Percentiles rank a stretch among this genome's conserved stretches.
phyloP scores from a whole-genome alignment of 2,329 filamentous ascomycete genomes.

The Metarhizium anisopliae region DNA sequence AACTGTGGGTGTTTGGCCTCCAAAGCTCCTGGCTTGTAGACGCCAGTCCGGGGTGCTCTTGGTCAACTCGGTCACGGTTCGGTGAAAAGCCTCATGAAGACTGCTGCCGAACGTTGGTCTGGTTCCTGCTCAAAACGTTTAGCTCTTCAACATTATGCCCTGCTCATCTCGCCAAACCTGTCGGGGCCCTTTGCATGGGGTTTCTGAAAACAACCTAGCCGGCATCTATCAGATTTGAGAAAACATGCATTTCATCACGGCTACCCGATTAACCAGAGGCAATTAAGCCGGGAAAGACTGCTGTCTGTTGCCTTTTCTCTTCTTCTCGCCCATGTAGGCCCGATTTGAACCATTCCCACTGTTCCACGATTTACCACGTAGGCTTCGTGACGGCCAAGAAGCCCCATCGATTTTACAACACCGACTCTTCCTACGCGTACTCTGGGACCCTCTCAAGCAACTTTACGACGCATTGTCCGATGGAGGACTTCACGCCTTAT shows the following conservation, averaged over 20 bases:
- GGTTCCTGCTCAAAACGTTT: constrained; percentile 4
- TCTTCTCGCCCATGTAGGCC: neutral
- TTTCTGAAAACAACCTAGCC: neutral
- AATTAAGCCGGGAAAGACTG: neutral
- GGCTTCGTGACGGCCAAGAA: no score
- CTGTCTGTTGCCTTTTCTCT: neutral
- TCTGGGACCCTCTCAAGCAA: neutral
- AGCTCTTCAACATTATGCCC: neutral
- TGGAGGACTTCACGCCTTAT: neutral
- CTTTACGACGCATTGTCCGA: neutral
- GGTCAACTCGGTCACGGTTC: neutral
- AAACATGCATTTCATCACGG: neutral
- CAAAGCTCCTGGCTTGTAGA: no score
- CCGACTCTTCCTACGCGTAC: no score
- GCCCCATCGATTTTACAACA: neutral
- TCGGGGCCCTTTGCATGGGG: neutral
- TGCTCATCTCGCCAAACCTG: neutral
- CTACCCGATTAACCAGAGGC: neutral
- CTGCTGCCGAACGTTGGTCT: neutral
- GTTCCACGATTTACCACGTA: no score
- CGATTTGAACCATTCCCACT: no score
- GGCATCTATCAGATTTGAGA: neutral
- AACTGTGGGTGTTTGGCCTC: no score
- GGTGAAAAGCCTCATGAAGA: neutral
- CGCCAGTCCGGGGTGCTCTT: neutral